Conservation (phyloP, 2,329 filamentous ascomycete species). For the Claviceps capensis region DNA sequence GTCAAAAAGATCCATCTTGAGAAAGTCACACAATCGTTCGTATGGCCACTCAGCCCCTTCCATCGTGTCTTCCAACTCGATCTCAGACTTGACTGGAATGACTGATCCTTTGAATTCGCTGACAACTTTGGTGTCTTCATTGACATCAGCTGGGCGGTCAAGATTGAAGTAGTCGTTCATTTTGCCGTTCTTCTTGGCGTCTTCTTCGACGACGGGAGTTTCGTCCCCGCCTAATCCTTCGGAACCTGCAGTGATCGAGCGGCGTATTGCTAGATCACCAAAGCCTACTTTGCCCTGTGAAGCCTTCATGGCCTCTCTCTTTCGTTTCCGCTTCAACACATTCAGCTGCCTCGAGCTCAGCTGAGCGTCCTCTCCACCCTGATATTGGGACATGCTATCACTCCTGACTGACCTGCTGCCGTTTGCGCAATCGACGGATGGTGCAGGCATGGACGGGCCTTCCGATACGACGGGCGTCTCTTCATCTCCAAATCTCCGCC, state of each 20-base stretch:
- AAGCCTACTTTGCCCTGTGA: conserved; percentile 76
- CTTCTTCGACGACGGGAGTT: conserved; percentile 35
- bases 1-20: conserved; percentile 89
- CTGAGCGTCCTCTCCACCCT: conserved; percentile 47
- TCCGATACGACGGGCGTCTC: conserved; percentile 49
- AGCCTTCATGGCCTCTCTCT: conserved; percentile 76
- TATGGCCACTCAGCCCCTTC: conserved; percentile 86
- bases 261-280: conserved; percentile 67
- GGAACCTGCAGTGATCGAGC: conserved; percentile 45
- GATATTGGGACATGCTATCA: conserved; percentile 26
- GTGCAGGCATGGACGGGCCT: conserved; percentile 24
- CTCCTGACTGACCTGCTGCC: conserved; percentile 18
- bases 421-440: conserved; percentile 28
- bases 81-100: conserved; percentile 70
- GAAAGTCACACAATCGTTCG: conserved; percentile 83
- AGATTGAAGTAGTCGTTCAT: conserved; percentile 80
- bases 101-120: conserved; percentile 86
- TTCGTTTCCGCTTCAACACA: conserved; percentile 85
- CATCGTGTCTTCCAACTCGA: conserved; percentile 63
- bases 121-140: conserved; percentile 85
- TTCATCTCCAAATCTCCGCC: conserved; percentile 75
- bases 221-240: conserved; percentile 50
- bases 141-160: conserved; percentile 61
- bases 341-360: conserved; percentile 91
- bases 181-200: conserved; percentile 48